These are phyloP conservation scores for Ulvella scutata DNA, from an alignment of 139 green algal species.

Conservation along the genomic window DNA sequence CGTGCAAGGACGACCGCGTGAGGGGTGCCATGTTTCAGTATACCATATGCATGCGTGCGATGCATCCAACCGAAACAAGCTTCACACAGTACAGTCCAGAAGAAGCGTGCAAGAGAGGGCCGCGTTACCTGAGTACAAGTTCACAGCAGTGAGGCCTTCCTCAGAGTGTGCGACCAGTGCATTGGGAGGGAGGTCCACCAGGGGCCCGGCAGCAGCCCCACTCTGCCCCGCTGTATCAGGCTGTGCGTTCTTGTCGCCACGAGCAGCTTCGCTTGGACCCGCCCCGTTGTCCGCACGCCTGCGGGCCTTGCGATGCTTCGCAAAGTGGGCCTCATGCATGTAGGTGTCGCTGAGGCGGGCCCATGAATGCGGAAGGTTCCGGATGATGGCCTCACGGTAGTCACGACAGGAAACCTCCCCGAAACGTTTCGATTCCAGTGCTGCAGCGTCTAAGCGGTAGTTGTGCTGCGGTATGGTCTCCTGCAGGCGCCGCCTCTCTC, in stretches of 20 bases:
- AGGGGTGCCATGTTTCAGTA: too few species aligned
- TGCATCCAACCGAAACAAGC: background rate
- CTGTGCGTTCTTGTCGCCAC: background rate
- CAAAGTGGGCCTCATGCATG: constrained; percentile 66
- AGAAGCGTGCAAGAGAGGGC: background rate
- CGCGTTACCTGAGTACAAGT: constrained; percentile 63
- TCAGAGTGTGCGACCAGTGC: constrained; percentile 79
- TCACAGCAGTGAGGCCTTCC: constrained; percentile 81
- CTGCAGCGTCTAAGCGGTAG: constrained; percentile 52
- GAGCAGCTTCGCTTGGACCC: background rate
- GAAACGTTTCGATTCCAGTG: constrained; percentile 53
- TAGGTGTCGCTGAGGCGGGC: constrained; percentile 45
- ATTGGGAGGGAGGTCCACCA: constrained; percentile 36
- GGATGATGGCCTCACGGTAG: constrained; percentile 72
- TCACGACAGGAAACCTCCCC: constrained; percentile 82
- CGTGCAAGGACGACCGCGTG: too few species aligned
- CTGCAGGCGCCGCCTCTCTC: background rate
- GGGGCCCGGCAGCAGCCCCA: background rate
- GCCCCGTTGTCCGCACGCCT: background rate
- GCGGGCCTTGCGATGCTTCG: constrained; percentile 30
- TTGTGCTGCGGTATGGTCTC: constrained; percentile 60
- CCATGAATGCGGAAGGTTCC: constrained; percentile 68
- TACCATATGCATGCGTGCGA: background rate
- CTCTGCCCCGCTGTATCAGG: background rate
- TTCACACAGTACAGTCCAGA: too few species aligned